phyloP scores from a whole-genome alignment of 208 protist genomes.

The Leishmania aethiopica region DNA sequence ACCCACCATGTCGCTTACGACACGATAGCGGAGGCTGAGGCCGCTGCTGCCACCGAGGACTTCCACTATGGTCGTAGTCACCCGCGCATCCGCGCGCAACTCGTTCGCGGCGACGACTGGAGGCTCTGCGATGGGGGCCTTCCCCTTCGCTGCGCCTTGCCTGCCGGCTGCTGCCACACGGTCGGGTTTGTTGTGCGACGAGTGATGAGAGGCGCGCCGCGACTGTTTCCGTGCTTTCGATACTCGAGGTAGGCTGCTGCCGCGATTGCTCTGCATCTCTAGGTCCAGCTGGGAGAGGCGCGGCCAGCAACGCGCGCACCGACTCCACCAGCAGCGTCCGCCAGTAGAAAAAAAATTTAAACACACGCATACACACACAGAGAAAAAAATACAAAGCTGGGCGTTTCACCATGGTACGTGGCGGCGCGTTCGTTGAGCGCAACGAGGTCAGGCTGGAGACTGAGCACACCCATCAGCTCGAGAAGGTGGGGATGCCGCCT shows the following conservation, averaged over 20 bases:
- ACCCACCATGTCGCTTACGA: conserved; percentile 17
- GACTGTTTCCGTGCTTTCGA: not conserved
- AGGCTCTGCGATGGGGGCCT: conserved; percentile 26
- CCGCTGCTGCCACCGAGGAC: conserved; percentile 28
- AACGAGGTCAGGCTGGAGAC: conserved; percentile 51
- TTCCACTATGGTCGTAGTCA: conserved; percentile 24
- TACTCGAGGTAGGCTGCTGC: not conserved
- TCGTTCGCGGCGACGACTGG: conserved; percentile 28
- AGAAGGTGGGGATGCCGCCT: conserved; percentile 50
- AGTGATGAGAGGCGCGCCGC: not conserved
- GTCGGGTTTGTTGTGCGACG: not conserved
- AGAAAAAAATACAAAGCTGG: conserved; percentile 18
- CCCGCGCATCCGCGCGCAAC: conserved; percentile 39
- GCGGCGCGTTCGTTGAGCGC: conserved; percentile 61
- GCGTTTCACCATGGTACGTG: conserved; percentile 34
- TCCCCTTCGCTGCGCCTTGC: conserved; percentile 22
- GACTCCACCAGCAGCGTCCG: conserved; percentile 35
- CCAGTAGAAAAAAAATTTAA: not conserved
- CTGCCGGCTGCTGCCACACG: not conserved
- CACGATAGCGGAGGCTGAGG: conserved; percentile 35
- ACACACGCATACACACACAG: no score
- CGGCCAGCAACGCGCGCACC: conserved; percentile 30
- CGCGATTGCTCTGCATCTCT: not conserved
- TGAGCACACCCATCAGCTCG: conserved; percentile 31
- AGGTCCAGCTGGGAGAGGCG: conserved; percentile 1